Conservation (phyloP, 2,329 filamentous ascomycete species). For the Talaromyces pinophilus region DNA sequence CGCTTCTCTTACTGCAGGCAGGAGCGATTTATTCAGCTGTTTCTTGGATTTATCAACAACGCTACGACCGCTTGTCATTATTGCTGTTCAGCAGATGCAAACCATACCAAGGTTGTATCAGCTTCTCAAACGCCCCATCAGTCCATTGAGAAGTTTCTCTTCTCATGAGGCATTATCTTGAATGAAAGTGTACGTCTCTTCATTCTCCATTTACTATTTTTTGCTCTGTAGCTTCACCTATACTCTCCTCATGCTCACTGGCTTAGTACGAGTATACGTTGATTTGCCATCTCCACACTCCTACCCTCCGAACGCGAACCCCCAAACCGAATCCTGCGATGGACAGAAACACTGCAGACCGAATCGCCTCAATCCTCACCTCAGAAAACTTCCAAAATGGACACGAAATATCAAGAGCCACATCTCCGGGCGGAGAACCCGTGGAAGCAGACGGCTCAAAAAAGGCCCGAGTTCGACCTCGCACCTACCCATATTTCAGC, state of each 20-base stretch:
- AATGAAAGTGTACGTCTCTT: slow-evolving; percentile 10
- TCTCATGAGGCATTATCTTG: slow-evolving; percentile 1
- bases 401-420: slow-evolving; percentile 79
- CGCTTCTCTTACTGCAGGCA: background rate
- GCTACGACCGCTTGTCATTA: background rate
- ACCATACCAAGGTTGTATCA: background rate
- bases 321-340: slow-evolving; percentile 31
- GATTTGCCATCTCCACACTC: slow-evolving; percentile 11
- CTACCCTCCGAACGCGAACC: background rate
- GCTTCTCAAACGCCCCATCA: background rate
- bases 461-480: slow-evolving; percentile 70
- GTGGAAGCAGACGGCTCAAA: slow-evolving; percentile 54
- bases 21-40: background rate
- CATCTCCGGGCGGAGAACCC: slow-evolving; percentile 68
- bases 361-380: slow-evolving; percentile 34
- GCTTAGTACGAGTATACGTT: background rate
- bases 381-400: slow-evolving; percentile 45
- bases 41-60: background rate
- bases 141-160: slow-evolving; percentile 14
- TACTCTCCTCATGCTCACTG: background rate
- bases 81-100: slow-evolving; percentile 3
- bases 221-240: background rate
- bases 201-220: no score
- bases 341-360: slow-evolving; percentile 36
- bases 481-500: slow-evolving; percentile 90